Percentiles rank a stretch among this genome's conserved stretches.
Conservation (phyloP, 2,329 filamentous ascomycete genomes). For the Alternaria hordeiaustralica region DNA sequence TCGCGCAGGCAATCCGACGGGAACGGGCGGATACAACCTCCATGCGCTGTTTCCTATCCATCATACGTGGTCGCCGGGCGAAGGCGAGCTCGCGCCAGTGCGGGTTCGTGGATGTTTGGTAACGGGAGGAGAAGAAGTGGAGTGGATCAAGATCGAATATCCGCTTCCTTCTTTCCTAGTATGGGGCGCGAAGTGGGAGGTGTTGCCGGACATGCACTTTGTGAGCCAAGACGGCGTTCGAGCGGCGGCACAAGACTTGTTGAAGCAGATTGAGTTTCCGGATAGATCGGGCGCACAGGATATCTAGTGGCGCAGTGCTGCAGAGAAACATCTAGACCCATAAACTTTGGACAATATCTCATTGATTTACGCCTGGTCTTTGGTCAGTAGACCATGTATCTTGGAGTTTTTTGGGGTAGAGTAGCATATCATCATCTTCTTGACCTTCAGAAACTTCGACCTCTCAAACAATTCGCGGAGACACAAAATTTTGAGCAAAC, state of each 20-base stretch:
- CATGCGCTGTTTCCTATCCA: background rate
- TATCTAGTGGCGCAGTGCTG: background rate
- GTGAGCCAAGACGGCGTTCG: background rate
- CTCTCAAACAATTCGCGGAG: background rate
- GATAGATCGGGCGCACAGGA: background rate
- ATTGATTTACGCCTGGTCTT: background rate
- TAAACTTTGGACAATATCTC: background rate
- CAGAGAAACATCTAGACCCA: background rate
- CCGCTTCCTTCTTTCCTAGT: constrained; percentile 8
- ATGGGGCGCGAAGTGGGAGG: constrained; percentile 1
- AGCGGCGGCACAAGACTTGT: background rate
- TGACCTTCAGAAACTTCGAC: background rate
- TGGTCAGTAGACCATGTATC: background rate
- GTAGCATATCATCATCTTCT: background rate
- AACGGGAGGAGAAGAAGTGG: background rate
- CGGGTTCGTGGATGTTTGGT: background rate
- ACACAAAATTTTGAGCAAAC: background rate
- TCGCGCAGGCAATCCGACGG: background rate
- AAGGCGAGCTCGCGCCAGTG: background rate
- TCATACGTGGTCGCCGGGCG: background rate
- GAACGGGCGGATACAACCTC: background rate
- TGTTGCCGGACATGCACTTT: constrained; percentile 13
- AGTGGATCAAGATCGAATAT: background rate
- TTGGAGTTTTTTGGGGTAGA: background rate
- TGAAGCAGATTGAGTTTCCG: background rate